phyloP scores from a whole-genome alignment of 345 rosid genomes.

The Anastatica hierochuntica region DNA sequence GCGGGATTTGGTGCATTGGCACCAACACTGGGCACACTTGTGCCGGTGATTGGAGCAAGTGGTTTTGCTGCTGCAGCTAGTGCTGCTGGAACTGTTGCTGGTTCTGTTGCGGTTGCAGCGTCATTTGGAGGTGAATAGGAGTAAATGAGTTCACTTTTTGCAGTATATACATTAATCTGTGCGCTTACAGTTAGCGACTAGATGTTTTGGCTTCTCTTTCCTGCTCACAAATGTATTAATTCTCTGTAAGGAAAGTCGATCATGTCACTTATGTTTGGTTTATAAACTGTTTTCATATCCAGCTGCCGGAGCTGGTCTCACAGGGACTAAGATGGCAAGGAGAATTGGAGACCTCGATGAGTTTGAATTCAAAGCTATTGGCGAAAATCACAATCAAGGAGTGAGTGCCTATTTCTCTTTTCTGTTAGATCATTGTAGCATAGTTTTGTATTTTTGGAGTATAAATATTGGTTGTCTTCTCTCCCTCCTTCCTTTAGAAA shows the following conservation, averaged over 20 bases:
- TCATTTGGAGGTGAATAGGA: constrained; percentile 91
- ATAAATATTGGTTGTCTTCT: not conserved
- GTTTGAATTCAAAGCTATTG: constrained; percentile 80
- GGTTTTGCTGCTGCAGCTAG: constrained; percentile 98
- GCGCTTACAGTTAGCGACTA: constrained; percentile 4
- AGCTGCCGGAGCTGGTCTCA: constrained; percentile 99
- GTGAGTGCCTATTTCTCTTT: constrained; percentile 14
- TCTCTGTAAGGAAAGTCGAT: not conserved
- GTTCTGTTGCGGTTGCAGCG: constrained; percentile 98
- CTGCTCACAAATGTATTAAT: not conserved
- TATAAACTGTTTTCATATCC: not conserved
- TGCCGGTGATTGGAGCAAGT: constrained; percentile 92
- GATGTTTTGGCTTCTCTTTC: constrained; percentile 18
- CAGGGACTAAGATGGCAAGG: constrained; percentile 94
- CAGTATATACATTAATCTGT: constrained; percentile 1
- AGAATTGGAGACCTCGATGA: constrained; percentile 81
- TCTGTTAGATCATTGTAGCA: not conserved
- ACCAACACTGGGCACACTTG: constrained; percentile 79
- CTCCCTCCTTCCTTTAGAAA: not conserved
- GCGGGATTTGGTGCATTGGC: constrained; percentile 93
- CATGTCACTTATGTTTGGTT: not conserved
- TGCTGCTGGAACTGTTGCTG: constrained; percentile 93
- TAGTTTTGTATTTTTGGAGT: not conserved
- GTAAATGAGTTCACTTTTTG: constrained; percentile 13
- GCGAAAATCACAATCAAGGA: constrained; percentile 72